Conservation (phyloP, 306 rosid genomes). For the Cucurbita argyrosperma region DNA sequence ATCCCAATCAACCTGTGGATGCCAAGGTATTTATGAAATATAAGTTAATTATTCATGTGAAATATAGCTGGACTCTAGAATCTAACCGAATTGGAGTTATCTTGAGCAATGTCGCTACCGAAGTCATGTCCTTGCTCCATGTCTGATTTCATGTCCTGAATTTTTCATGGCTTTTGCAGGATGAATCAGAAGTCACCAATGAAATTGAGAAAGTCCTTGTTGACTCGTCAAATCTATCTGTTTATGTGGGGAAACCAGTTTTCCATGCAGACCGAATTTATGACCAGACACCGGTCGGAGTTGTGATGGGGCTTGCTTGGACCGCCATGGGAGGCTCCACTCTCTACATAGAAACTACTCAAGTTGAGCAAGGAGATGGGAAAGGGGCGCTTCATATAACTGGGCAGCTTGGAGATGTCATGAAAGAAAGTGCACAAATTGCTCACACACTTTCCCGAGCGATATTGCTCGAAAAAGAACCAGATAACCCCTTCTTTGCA, state of each 20-base stretch:
- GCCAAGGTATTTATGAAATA: slow-evolving; percentile 30
- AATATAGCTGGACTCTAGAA: background rate
- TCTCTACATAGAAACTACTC: slow-evolving; percentile 74
- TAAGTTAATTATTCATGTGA: background rate
- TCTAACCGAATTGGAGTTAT: background rate
- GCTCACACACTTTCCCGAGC: slow-evolving; percentile 86
- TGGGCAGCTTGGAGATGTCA: slow-evolving; percentile 98
- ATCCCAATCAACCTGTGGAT: slow-evolving; percentile 19
- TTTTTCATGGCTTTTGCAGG: slow-evolving; percentile 33
- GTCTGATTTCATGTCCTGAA: background rate
- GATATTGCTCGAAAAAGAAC: slow-evolving; percentile 44
- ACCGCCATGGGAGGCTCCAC: slow-evolving; percentile 99
- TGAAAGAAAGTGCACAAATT: slow-evolving; percentile 98
- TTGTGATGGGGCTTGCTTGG: slow-evolving; percentile 99
- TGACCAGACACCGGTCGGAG: slow-evolving; percentile 74
- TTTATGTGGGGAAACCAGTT: slow-evolving; percentile 92
- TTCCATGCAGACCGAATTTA: slow-evolving; percentile 95
- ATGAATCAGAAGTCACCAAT: slow-evolving; percentile 18
- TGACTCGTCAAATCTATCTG: slow-evolving; percentile 43
- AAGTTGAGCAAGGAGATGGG: slow-evolving; percentile 76
- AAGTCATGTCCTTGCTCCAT: background rate
- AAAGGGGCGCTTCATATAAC: slow-evolving; percentile 66
- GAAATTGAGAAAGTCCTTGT: slow-evolving; percentile 39
- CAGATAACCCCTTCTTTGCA: slow-evolving; percentile 57
- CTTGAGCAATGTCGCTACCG: background rate